Base-by-base conservation (phyloP, 805 yeast genomes). In the Saccharomycopsis guyanensis region DNA sequence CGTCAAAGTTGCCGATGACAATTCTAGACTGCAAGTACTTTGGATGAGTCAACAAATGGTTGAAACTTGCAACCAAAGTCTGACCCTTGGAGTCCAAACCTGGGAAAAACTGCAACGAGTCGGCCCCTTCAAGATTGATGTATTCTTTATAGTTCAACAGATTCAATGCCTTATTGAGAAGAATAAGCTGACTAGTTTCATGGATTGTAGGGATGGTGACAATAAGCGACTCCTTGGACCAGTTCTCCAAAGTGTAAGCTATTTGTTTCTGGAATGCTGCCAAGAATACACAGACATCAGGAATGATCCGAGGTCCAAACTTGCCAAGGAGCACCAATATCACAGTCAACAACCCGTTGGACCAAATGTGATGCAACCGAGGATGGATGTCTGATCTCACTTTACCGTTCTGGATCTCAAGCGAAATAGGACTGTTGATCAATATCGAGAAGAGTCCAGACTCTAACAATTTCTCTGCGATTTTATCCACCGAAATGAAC, bases 41-140 rank as follows among this genome's bases (percentile, higher is more conserved):
- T 12, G 95, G 96, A 63, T 89, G 97, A 23, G 89, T 81, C 51
- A 86, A 69, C 35, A 89, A 69, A 54, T 86, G 85, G 46, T 76
- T 82, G 47, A 88, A 64, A 8, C 82, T 76, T 37, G 71, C 76
- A 3, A 70, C 66, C 51, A 89, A 72, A 22, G 73, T 76, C n/a
- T 70, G 73, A 49, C 82, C 70, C 49, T 80, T 82, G 1, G 75
- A 69, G 47, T 82, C 87, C 40, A 84, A 62, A 0, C 87, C 89
- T 1, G 82, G 81, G 59, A 77, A 55, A 62, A 69, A 40, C 55
- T 53, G 3, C 51, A 56, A 6, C 54, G 54, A 13, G 49, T 47
- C 19, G 40, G 37, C 7, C 40, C 35, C 4, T 39, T 56, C 38
- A 18, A 48, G 27, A 7, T 56, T 56, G 8, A 53, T 60, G 46